Percentiles rank a stretch among this genome's conserved stretches.
Evolutionary conservation across 2,329 filamentous ascomycete genomes (phyloP).

Genomic region (Didymella segeticola): DNA sequence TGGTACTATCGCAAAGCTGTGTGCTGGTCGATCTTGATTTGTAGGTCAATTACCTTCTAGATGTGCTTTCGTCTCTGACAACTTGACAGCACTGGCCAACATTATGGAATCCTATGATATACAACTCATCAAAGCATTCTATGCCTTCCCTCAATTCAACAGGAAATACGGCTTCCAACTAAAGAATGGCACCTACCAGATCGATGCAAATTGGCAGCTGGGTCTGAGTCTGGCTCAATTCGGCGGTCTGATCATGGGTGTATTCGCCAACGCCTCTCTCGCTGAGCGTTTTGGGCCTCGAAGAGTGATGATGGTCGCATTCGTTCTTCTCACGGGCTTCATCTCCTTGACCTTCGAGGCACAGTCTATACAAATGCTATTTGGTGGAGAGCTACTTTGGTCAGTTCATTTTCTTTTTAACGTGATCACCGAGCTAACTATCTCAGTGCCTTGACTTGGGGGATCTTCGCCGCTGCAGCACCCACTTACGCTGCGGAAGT

Average conservation of each 20-base stretch:
- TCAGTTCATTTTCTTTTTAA: slow-evolving; percentile 24
- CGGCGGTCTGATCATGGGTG: slow-evolving; percentile 40
- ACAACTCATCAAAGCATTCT: slow-evolving; percentile 78
- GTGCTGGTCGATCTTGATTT: neutral
- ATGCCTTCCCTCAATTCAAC: slow-evolving; percentile 52
- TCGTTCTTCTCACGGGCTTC: slow-evolving; percentile 11
- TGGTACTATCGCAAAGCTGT: neutral
- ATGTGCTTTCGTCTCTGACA: neutral
- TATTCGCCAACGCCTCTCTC: slow-evolving; percentile 49
- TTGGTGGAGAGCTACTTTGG: slow-evolving; percentile 61
- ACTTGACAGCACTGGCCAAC: slow-evolving; percentile 56
- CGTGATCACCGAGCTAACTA: neutral
- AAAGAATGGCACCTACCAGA: slow-evolving; percentile 16
- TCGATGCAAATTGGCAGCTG: slow-evolving; percentile 50
- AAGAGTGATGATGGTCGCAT: slow-evolving; percentile 18
- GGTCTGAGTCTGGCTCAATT: slow-evolving; percentile 17
- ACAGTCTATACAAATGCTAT: slow-evolving; percentile 58
- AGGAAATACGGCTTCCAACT: slow-evolving; percentile 17
- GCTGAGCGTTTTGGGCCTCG: slow-evolving; percentile 46
- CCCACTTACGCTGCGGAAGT: slow-evolving; percentile 60
- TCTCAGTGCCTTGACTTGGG: slow-evolving; percentile 44
- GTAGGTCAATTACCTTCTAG: neutral
- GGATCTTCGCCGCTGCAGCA: slow-evolving; percentile 47
- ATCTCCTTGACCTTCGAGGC: slow-evolving; percentile 14
- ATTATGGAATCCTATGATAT: slow-evolving; percentile 88